Conservation (phyloP, 345 rosid genomes). For the Turnera subulata region DNA sequence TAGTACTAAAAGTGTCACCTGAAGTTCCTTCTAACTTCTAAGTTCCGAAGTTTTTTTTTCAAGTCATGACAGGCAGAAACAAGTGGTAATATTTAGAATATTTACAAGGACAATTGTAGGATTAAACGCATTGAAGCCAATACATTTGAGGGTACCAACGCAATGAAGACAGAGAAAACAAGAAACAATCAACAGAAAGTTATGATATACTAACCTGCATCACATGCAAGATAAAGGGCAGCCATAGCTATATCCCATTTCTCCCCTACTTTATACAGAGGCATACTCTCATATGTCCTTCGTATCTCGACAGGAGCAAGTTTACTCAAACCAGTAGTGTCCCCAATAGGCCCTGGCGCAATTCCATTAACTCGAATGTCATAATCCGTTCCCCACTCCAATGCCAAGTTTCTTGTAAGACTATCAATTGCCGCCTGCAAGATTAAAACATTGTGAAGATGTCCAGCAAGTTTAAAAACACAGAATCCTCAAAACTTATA, state of each 20-base stretch:
- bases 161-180: no score
- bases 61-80: no score
- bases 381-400: slow-evolving; percentile 58
- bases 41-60: no score
- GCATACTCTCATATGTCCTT: slow-evolving; percentile 16
- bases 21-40: no score
- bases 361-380: slow-evolving; percentile 51
- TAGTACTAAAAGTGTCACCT: no score
- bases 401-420: slow-evolving; percentile 47
- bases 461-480: background rate
- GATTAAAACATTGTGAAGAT: background rate
- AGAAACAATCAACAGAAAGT: background rate
- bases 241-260: slow-evolving; percentile 66
- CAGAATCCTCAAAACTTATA: background rate
- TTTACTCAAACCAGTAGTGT: slow-evolving; percentile 44
- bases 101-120: no score
- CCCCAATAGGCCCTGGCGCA: slow-evolving; percentile 50
- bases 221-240: slow-evolving; percentile 41
- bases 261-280: slow-evolving; percentile 35
- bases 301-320: slow-evolving; percentile 38
- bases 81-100: no score
- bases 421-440: slow-evolving; percentile 53
- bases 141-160: no score
- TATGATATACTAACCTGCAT: slow-evolving; percentile 35
- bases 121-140: no score